Conservation (phyloP, 202 grass and related monocot species). For the Dendrocalamus latiflorus region DNA sequence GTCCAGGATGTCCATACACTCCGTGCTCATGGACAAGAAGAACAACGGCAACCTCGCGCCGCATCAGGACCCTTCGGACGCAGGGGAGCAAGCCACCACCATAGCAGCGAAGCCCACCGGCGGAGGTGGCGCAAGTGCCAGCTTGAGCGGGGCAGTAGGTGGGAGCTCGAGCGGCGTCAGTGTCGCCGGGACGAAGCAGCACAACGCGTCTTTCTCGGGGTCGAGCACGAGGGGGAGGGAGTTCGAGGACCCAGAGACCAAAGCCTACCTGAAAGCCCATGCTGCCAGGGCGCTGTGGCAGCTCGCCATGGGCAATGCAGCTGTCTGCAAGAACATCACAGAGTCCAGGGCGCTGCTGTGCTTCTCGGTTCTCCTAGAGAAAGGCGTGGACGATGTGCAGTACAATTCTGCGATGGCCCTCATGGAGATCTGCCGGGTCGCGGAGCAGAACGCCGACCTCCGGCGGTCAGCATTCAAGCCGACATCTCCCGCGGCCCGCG, state of each 20-base stretch:
- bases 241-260: constrained; percentile 68
- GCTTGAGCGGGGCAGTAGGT: neutral
- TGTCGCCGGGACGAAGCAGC: constrained; percentile 20
- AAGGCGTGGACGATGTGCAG: constrained; percentile 51
- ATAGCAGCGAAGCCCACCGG: constrained; percentile 3
- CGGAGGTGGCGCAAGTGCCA: constrained; percentile 4
- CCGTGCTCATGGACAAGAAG: constrained; percentile 84
- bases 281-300: too few relatives aligned
- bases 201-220: constrained; percentile 43
- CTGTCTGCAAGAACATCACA: too few relatives aligned
- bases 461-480: too few relatives aligned
- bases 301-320: too few relatives aligned
- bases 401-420: too few relatives aligned
- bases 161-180: neutral
- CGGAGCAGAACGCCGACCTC: too few relatives aligned
- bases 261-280: constrained; percentile 74
- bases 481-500: too few relatives aligned
- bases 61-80: constrained; percentile 8
- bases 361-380: too few relatives aligned
- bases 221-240: constrained; percentile 57
- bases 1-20: constrained; percentile 77
- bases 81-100: neutral
- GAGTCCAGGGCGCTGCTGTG: too few relatives aligned
- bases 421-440: too few relatives aligned
- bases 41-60: neutral